phyloP scores from a whole-genome alignment of 257 asterid species.

The Solanum sitiens region DNA sequence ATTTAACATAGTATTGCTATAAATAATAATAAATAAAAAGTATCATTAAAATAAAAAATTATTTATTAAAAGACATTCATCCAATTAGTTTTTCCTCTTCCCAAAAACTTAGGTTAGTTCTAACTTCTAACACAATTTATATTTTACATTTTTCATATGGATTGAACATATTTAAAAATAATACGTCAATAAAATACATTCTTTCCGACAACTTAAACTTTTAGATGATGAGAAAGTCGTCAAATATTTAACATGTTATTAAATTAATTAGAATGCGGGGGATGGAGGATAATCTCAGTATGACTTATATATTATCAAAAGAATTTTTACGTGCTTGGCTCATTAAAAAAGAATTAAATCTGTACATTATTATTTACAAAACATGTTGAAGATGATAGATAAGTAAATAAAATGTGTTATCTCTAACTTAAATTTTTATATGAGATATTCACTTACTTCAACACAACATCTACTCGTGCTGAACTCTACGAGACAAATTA shows the following conservation, averaged over 20 bases:
- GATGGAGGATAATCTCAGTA: neutral
- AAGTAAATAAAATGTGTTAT: neutral
- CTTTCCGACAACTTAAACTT: neutral
- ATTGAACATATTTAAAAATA: neutral
- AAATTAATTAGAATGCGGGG: neutral
- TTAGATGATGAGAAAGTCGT: neutral
- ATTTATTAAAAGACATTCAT: no score
- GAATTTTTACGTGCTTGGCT: no score
- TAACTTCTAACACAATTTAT: neutral
- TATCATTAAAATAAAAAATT: no score
- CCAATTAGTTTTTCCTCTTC: neutral
- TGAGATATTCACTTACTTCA: neutral
- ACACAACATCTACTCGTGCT: neutral
- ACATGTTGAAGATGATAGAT: no score
- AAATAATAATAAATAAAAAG: no score
- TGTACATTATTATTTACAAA: no score
- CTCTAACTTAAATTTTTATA: no score
- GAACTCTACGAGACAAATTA: neutral
- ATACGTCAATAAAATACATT: neutral
- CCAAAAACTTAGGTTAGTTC: neutral
- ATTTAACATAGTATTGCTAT: rapidly evolving
- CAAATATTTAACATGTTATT: neutral
- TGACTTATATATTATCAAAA: neutral
- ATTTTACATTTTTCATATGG: neutral
- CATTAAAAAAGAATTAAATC: no score